These are phyloP conservation scores for Yamadazyma epiphylla DNA, from an alignment of 1,139 yeast genomes.

Conservation along the genomic window DNA sequence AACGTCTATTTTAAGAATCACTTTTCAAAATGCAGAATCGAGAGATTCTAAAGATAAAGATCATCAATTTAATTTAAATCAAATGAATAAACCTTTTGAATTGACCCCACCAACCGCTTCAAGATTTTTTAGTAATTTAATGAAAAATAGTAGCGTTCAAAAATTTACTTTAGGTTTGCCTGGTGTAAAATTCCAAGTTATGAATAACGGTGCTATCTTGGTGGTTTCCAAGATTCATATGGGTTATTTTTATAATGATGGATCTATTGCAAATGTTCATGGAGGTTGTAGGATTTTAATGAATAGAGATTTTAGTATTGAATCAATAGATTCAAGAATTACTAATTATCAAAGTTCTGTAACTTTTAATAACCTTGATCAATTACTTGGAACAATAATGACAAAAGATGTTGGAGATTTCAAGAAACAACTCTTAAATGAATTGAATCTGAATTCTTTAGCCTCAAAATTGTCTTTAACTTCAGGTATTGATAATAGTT, in stretches of 20 bases:
- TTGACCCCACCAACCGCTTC: conserved; percentile 67
- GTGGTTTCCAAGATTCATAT: conserved; percentile 56
- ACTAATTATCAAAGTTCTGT: conserved; percentile 26
- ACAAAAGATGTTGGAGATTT: conserved; percentile 17
- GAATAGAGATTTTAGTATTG: conserved; percentile 60
- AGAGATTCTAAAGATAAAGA: not conserved
- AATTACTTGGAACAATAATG: conserved; percentile 12
- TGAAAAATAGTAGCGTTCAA: conserved; percentile 45
- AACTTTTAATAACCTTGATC: conserved; percentile 22
- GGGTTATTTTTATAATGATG: conserved; percentile 60
- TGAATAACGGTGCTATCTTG: conserved; percentile 63
- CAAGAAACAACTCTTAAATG: conserved; percentile 21
- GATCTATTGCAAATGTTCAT: conserved; percentile 58
- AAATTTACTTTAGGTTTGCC: conserved; percentile 59
- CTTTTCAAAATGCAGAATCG: not conserved
- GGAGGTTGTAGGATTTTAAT: conserved; percentile 61
- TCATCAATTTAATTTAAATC: not conserved
- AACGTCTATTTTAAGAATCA: conserved; percentile 24
- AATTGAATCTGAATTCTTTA: conserved; percentile 19
- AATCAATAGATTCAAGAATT: conserved; percentile 64
- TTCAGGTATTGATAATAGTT: conserved; percentile 46
- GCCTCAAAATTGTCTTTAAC: conserved; percentile 24
- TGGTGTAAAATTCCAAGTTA: conserved; percentile 61
- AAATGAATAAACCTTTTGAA: conserved; percentile 50
- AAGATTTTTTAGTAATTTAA: conserved; percentile 52